Conservation (phyloP, 495 filamentous ascomycete species). For the Pyronema omphalodes region DNA sequence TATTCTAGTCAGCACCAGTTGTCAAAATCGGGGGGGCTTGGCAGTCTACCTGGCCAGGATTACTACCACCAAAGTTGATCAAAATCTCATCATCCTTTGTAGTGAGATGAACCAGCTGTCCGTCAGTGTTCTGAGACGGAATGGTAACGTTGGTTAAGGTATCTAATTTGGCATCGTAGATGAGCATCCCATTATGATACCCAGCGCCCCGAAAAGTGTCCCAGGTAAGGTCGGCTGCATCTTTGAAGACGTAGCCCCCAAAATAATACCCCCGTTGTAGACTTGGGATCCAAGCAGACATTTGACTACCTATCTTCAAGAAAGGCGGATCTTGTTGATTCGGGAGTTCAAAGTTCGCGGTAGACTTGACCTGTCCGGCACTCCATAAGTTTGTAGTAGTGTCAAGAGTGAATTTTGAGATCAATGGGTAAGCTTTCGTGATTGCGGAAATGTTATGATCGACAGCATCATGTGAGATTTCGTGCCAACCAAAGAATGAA, state of each 20-base stretch:
- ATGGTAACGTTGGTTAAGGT: slow-evolving; percentile 5
- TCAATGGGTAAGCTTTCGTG: background rate
- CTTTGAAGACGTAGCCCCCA: background rate
- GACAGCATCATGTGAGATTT: background rate
- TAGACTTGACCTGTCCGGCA: background rate
- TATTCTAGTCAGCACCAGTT: background rate
- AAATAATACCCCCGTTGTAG: slow-evolving; percentile 4
- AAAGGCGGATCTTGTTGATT: no score
- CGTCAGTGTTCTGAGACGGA: background rate
- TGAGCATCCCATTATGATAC: background rate
- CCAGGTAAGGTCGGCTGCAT: background rate
- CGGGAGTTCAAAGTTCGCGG: background rate
- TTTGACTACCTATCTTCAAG: background rate
- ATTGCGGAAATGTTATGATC: background rate
- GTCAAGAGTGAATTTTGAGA: background rate
- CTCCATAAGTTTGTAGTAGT: background rate
- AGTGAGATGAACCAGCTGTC: background rate
- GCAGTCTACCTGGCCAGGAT: background rate
- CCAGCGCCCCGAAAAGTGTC: background rate
- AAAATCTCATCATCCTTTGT: slow-evolving; percentile 6
- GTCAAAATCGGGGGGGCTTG: background rate
- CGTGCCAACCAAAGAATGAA: background rate
- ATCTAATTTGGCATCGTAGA: slow-evolving; percentile 1
- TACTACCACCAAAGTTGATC: slow-evolving; percentile 6
- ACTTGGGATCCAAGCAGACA: slow-evolving; percentile 4